Evolutionary conservation across 129 eudicot species (phyloP), one percentile per base, ranked within the genome.

Genomic region (Pulicaria dysenterica): DNA sequence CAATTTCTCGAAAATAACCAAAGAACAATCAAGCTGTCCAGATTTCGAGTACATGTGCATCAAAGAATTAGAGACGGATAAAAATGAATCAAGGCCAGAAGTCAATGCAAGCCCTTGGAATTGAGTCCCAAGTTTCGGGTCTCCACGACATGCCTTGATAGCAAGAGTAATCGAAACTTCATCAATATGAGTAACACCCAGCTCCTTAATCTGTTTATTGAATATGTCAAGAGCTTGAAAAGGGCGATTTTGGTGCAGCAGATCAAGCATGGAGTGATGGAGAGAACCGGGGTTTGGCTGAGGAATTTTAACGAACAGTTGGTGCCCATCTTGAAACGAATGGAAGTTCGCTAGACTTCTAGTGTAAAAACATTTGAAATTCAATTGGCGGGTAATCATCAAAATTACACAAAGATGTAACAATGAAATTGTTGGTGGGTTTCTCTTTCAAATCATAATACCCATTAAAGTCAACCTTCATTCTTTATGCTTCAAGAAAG

Each of bases 11-110:
- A 94, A 90, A 5, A 94, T 77, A 7, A 31, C 46, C 8, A 86
- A 58, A 53, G 96, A 93, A 24, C n/a, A 63, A 75, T 76, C 64
- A 31, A 81, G 73, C 44, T 72, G 55, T 41, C 86, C 85, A 5
- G 89, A 77, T 64, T 88, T 90, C 42, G 82, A 75, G 64, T 94
- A 94, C 95, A 88, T 73, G 57, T 85, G 84, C 98, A 94, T 94
- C 81, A 94, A 79, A 34, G 96, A 88, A 75, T 94, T 94, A 2
- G 81, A 64, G 3, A 90, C 97, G 6, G 89, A 64, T 34, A 86
- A 44, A 78, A 70, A 81, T 0, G 70, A 70, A 74, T 65, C 58
- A 9, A 83, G 87, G 4, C 93, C 98, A 36, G 93, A 85, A 8
- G 84, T 73, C 13, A 90, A 54, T 3, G 92, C 85, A 61, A 90